Percentiles rank a stretch among this genome's conserved stretches.
phyloP scores from a whole-genome alignment of 2,329 filamentous ascomycete species.

The Cladophialophora psammophila region DNA sequence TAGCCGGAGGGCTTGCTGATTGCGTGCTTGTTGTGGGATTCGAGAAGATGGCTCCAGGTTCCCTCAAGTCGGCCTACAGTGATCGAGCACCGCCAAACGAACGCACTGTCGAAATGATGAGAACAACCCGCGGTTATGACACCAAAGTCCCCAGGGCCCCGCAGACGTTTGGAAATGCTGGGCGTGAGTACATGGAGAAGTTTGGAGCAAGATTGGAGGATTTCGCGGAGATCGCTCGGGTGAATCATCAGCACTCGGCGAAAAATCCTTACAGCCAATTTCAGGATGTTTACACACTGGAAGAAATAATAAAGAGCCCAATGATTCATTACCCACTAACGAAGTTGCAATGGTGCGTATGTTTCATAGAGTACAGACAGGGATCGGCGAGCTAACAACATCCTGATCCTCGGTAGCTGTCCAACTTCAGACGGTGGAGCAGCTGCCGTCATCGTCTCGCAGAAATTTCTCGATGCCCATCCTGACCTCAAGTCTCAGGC shows the following conservation, averaged over 20 bases:
- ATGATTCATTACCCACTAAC: conserved; percentile 66
- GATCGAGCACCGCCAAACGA: conserved; percentile 81
- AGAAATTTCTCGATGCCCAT: conserved; percentile 81
- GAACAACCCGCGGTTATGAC: background rate
- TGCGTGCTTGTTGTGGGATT: conserved; percentile 94
- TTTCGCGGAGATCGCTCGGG: conserved; percentile 77
- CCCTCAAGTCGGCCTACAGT: conserved; percentile 79
- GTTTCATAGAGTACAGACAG: too few relatives aligned
- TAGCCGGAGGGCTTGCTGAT: conserved; percentile 79
- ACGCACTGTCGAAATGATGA: conserved; percentile 52
- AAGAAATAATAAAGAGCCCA: background rate
- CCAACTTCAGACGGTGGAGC: conserved; percentile 66
- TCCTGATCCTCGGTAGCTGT: background rate
- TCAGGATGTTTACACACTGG: conserved; percentile 36
- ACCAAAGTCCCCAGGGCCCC: conserved; percentile 57
- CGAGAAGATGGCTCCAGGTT: conserved; percentile 95
- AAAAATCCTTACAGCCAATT: conserved; percentile 98
- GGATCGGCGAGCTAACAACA: too few relatives aligned
- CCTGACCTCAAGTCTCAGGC: conserved; percentile 82
- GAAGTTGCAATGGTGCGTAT: conserved; percentile 1
- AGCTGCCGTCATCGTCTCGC: conserved; percentile 85
- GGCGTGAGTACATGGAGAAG: conserved; percentile 3
- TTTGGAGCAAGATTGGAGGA: background rate
- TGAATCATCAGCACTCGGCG: conserved; percentile 92
- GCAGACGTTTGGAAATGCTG: conserved; percentile 14